Evolutionary conservation across 179 eudicot species (phyloP).

Genomic region (Beta macrorhiza): DNA sequence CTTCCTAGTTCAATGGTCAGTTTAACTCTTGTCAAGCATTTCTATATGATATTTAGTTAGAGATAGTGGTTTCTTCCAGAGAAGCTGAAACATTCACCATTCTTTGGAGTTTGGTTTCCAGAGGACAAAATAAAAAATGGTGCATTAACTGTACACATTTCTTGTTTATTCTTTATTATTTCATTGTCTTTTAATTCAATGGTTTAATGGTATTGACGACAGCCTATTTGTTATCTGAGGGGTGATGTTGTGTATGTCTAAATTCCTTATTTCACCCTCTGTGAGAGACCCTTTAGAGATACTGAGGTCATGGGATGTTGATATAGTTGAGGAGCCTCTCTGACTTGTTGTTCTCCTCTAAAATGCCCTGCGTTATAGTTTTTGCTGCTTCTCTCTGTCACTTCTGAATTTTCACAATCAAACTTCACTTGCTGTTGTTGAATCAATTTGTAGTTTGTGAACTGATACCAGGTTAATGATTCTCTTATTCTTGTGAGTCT

Average conservation of each 20-base stretch:
- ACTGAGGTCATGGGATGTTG: neutral
- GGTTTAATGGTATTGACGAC: neutral
- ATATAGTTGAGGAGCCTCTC: neutral
- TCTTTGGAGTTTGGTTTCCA: neutral
- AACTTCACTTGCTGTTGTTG: neutral
- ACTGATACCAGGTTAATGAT: neutral
- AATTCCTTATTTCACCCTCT: neutral
- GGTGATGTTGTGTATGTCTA: neutral
- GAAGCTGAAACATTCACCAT: neutral
- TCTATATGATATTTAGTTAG: neutral
- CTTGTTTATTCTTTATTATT: neutral
- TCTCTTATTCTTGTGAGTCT: neutral
- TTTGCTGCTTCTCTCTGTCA: slow-evolving; percentile 14
- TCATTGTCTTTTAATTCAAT: neutral
- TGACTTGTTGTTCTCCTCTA: neutral
- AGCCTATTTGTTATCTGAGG: neutral
- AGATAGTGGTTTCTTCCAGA: neutral
- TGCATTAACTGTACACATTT: neutral
- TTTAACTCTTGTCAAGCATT: neutral
- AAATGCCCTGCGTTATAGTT: neutral
- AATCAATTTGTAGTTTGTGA: neutral
- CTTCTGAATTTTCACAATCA: neutral
- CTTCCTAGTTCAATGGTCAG: neutral
- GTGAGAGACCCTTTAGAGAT: neutral
- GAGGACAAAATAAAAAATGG: neutral